Base-by-base conservation (phyloP, 1,284 basidiomycete genomes). In the Puccinia coronata region DNA sequence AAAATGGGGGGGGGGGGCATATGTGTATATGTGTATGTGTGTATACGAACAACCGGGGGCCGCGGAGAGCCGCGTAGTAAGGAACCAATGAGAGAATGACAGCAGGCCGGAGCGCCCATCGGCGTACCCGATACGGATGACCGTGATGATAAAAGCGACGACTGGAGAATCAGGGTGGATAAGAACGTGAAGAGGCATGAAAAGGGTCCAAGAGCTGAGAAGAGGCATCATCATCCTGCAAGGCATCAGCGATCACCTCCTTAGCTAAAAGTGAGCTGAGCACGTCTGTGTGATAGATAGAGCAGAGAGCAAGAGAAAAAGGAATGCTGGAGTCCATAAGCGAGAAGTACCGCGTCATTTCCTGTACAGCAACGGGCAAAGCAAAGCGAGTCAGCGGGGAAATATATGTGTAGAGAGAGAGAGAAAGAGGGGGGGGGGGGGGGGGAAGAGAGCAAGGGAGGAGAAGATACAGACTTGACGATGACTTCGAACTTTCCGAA, bases 401-500 rank as follows among this genome's bases (percentile, higher is more conserved):
- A 18, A 28, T 3, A 8, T 11, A 5, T 23, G 28, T 36, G 5
- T 8, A 5, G n/a, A 28, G 41, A 18, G 18, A 39, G 16, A 5
- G 2, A 25, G 34, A n/a, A n/a, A n/a, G n/a, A n/a, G n/a, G n/a
- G n/a, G n/a, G n/a, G n/a, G n/a, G n/a, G n/a, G n/a, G n/a, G n/a
- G n/a, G n/a, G n/a, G n/a, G n/a, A n/a, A n/a, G n/a, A n/a, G n/a
- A n/a, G n/a, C n/a, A n/a, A n/a, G n/a, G n/a, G n/a, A n/a, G n/a
- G n/a, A n/a, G 18, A 34, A 36, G 47, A 39, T 12, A 79, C 77
- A 14, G 59, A 76, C 81, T 83, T 82, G 59, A 80, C 80, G 47
- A 82, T 83, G 51, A 80, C 82, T 78, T 82, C 82, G 69, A 83
- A 83, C 31, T 83, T 83, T 55, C 83, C 83, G 59, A 83, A 84